A percentile compares a stretch with the other conserved stretches of the same genome.
phyloP scores from a whole-genome alignment of 495 filamentous ascomycete species.

The Tetracladium setigerum region DNA sequence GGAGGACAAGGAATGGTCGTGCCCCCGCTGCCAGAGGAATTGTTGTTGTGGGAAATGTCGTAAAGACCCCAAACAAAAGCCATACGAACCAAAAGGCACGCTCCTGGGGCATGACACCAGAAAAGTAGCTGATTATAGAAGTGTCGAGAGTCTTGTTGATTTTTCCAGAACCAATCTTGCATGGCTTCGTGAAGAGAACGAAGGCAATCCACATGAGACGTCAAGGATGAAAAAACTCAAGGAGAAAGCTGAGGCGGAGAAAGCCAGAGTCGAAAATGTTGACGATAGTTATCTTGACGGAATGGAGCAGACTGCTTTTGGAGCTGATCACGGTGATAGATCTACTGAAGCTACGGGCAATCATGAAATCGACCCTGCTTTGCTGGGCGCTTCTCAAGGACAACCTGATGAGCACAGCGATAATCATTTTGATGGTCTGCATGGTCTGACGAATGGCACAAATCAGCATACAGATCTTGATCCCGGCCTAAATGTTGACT shows the following conservation, averaged over 20 bases:
- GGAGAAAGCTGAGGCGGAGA: constrained; percentile 44
- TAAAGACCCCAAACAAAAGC: constrained; percentile 32
- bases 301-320: background rate
- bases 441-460: background rate
- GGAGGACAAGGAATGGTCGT: constrained; percentile 74
- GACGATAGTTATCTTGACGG: constrained; percentile 15
- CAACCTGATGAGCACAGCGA: background rate
- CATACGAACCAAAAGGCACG: constrained; percentile 77
- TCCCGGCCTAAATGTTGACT: background rate
- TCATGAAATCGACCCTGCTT: constrained; percentile 18
- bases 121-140: constrained; percentile 79
- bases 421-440: background rate
- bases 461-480: background rate
- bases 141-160: constrained; percentile 78
- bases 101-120: constrained; percentile 84
- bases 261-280: constrained; percentile 29
- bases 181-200: constrained; percentile 57
- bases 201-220: constrained; percentile 39
- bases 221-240: constrained; percentile 42
- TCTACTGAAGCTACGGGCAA: background rate
- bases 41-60: constrained; percentile 83
- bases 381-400: constrained; percentile 4
- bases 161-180: constrained; percentile 74
- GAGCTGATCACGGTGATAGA: background rate
- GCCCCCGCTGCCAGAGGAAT: constrained; percentile 73